phyloP scores from a whole-genome alignment of 805 yeast genomes.

The Schizosaccharomyces octosporus region DNA sequence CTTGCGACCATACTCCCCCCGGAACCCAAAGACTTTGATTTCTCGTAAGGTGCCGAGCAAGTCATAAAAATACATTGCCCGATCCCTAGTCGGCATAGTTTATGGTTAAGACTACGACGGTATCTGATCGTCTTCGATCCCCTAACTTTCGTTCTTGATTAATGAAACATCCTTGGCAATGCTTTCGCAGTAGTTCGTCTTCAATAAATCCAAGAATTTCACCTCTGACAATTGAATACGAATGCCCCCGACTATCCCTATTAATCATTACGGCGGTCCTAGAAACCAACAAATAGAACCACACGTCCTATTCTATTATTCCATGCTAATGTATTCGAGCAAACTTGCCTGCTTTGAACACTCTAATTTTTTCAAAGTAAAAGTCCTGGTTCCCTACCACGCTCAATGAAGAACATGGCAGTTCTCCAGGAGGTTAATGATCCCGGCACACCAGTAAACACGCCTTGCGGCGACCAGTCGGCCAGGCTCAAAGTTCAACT shows the following conservation, averaged over 20 bases:
- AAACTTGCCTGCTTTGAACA: constrained; percentile 22
- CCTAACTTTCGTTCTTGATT: constrained; percentile 25
- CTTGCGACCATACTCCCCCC: constrained; percentile 26
- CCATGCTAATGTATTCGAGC: constrained; percentile 21
- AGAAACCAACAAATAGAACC: constrained; percentile 23
- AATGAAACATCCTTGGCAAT: constrained; percentile 25
- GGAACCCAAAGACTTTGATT: constrained; percentile 22
- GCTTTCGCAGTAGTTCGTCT: constrained; percentile 26
- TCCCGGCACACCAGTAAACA: constrained; percentile 16
- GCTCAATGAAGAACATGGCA: constrained; percentile 12
- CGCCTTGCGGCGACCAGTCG: constrained; percentile 13
- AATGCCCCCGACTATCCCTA: constrained; percentile 25
- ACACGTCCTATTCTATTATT: constrained; percentile 23
- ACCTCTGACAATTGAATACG: constrained; percentile 20
- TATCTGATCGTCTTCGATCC: constrained; percentile 25
- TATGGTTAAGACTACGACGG: constrained; percentile 21
- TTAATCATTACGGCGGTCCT: constrained; percentile 26
- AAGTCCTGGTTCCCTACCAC: constrained; percentile 19
- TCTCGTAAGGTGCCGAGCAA: constrained; percentile 22
- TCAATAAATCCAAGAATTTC: constrained; percentile 24
- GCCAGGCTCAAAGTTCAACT: constrained; percentile 10
- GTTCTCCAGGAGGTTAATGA: constrained; percentile 19
- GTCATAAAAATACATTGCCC: constrained; percentile 18
- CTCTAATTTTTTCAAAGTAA: constrained; percentile 23
- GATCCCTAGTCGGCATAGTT: constrained; percentile 25